Conservation (phyloP, 2,329 filamentous ascomycete species). For the Capronia americana region DNA sequence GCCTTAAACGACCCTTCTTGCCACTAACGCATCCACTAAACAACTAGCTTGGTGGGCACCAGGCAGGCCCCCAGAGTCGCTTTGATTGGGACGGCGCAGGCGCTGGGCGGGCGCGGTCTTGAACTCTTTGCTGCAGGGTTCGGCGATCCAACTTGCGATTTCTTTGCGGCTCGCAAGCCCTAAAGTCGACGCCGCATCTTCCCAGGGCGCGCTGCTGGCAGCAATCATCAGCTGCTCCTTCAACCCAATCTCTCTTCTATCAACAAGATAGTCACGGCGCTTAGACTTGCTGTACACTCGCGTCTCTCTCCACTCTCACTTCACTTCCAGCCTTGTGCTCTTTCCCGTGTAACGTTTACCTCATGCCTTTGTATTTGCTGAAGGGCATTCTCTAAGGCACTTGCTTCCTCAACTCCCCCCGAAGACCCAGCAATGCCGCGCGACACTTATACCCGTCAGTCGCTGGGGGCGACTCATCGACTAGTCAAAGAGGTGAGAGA, state of each 20-base stretch:
- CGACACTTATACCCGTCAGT: slow-evolving; percentile 62
- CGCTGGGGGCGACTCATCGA: slow-evolving; percentile 70
- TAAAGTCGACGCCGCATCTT: slow-evolving; percentile 8
- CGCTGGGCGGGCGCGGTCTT: background rate
- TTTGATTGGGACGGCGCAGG: slow-evolving; percentile 8
- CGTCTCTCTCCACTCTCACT: slow-evolving; percentile 10
- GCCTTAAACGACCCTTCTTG: background rate
- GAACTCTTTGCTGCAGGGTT: slow-evolving; percentile 10
- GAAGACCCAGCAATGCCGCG: slow-evolving; percentile 47
- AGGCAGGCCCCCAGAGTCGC: background rate
- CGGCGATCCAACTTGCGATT: slow-evolving; percentile 14
- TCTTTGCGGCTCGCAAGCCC: background rate
- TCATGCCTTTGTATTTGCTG: slow-evolving; percentile 1
- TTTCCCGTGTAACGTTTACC: slow-evolving; percentile 1
- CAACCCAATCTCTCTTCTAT: slow-evolving; percentile 6
- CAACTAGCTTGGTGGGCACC: slow-evolving; percentile 3
- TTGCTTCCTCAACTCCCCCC: background rate
- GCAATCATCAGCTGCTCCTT: background rate
- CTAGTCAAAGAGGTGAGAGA: slow-evolving; percentile 71
- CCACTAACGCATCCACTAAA: slow-evolving; percentile 18
- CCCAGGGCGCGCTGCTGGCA: background rate
- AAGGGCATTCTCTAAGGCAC: background rate
- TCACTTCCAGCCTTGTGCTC: slow-evolving; percentile 14
- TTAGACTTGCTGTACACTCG: background rate
- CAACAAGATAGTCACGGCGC: slow-evolving; percentile 1